A percentile compares a stretch with the other conserved stretches of the same genome.
These are phyloP conservation scores for Ceratobasidium sp. DNA, from an alignment of 1,284 basidiomycete genomes.

Conservation along the genomic window DNA sequence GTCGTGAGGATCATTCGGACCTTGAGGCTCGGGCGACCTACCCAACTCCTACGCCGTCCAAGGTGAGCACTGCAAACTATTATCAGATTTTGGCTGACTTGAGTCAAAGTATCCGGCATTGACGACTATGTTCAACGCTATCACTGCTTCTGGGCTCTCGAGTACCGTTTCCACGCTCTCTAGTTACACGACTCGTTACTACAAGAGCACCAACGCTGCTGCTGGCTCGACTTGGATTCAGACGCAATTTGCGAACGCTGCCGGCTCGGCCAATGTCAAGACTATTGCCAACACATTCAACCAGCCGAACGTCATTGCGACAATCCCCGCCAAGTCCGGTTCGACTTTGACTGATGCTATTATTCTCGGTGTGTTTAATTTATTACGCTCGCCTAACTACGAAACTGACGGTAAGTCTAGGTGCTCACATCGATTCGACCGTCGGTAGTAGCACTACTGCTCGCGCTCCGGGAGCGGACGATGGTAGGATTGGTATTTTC, in stretches of 20 bases:
- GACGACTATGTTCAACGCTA: slow-evolving; percentile 33
- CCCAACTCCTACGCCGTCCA: slow-evolving; percentile 44
- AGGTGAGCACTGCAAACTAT: slow-evolving; percentile 4
- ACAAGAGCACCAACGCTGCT: slow-evolving; percentile 40
- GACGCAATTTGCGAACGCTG: slow-evolving; percentile 35
- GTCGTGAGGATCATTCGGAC: slow-evolving; percentile 13
- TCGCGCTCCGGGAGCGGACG: slow-evolving; percentile 47
- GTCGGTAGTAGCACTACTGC: slow-evolving; percentile 39
- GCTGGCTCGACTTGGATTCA: slow-evolving; percentile 42
- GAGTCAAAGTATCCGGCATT: slow-evolving; percentile 23
- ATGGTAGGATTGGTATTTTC: slow-evolving; percentile 22
- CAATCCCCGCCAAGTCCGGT: slow-evolving; percentile 20
- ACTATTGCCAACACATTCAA: slow-evolving; percentile 45
- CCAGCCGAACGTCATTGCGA: slow-evolving; percentile 44
- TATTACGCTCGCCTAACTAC: neutral
- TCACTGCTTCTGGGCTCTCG: slow-evolving; percentile 32
- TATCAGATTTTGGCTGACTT: slow-evolving; percentile 6
- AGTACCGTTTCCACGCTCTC: slow-evolving; percentile 44
- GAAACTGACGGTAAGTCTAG: slow-evolving; percentile 22
- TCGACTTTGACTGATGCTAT: neutral
- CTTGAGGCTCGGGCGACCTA: slow-evolving; percentile 32
- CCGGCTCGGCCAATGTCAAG: slow-evolving; percentile 32
- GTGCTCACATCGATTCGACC: slow-evolving; percentile 48
- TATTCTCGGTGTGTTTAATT: slow-evolving; percentile 12
- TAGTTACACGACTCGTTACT: slow-evolving; percentile 48